Evolutionary conservation across 148 eudicot genomes (phyloP).

Genomic region (Suaeda aralocaspica): DNA sequence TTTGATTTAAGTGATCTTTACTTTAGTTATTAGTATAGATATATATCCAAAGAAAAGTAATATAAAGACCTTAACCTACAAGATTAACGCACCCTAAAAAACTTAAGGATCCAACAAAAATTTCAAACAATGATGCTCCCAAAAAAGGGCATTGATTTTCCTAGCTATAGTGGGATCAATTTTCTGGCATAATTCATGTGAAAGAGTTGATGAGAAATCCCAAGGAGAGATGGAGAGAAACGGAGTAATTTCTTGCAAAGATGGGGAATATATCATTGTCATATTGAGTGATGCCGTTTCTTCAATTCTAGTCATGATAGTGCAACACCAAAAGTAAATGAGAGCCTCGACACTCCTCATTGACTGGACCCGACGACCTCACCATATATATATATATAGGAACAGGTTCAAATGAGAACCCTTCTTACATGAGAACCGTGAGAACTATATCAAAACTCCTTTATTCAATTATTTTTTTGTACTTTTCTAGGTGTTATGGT

Average conservation of each 20-base stretch:
- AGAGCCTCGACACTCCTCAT: not conserved
- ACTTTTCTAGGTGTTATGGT: too few species aligned
- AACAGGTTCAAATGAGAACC: too few species aligned
- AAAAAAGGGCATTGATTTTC: conserved; percentile 2
- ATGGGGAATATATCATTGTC: not conserved
- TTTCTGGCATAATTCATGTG: conserved; percentile 4
- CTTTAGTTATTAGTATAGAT: too few species aligned
- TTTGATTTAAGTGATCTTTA: too few species aligned
- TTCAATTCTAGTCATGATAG: not conserved
- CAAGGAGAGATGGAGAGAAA: not conserved
- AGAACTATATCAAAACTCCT: too few species aligned
- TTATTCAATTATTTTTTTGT: too few species aligned
- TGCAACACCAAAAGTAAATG: conserved; percentile 4
- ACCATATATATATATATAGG: too few species aligned
- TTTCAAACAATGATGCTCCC: not conserved
- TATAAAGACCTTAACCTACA: too few species aligned
- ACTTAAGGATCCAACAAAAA: conserved; percentile 1
- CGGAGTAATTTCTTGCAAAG: not conserved
- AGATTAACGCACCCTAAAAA: not conserved
- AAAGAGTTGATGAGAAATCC: not conserved
- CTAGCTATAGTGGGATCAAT: not conserved
- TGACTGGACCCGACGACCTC: not conserved
- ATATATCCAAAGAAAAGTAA: too few species aligned
- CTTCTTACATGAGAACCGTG: too few species aligned
- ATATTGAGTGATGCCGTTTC: not conserved